Conservation (phyloP, 1,284 basidiomycete species). For the Sporisorium iseilematis-ciliati region DNA sequence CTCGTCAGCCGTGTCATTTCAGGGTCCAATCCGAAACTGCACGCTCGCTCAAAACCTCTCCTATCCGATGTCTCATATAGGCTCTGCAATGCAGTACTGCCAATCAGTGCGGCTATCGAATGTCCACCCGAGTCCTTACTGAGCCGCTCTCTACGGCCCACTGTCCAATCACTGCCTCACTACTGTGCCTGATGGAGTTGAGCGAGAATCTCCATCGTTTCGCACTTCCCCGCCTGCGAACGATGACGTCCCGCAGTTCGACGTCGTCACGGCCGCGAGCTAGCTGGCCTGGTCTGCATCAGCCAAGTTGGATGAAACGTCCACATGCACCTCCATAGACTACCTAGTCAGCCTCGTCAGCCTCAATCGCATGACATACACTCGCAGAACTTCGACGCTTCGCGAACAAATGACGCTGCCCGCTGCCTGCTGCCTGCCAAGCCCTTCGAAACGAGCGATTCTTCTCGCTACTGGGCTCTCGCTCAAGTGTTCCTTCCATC, state of each 20-base stretch:
- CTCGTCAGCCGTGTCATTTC: constrained; percentile 1
- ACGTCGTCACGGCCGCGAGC: not conserved
- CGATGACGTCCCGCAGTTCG: constrained; percentile 5
- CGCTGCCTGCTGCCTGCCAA: not conserved
- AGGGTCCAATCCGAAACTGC: constrained; percentile 7
- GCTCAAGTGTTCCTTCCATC: not conserved
- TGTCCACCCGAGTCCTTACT: too few species aligned
- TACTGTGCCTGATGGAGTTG: constrained; percentile 11
- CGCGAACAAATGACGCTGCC: not conserved
- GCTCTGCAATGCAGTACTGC: not conserved
- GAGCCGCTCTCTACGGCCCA: too few species aligned
- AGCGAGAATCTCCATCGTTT: constrained; percentile 20
- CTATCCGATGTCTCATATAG: constrained; percentile 20
- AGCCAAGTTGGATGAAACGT: constrained; percentile 22
- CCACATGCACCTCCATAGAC: not conserved
- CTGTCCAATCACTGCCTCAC: too few species aligned
- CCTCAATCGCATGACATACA: not conserved
- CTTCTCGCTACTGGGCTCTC: not conserved
- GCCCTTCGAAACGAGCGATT: not conserved
- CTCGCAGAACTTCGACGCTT: not conserved
- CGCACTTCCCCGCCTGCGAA: not conserved
- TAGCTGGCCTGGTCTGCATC: not conserved
- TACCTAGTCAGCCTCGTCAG: not conserved
- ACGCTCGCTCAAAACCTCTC: not conserved
- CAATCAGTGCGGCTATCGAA: not conserved